Evolutionary conservation across 129 eudicot species (phyloP).

Genomic region (Arctium minus): DNA sequence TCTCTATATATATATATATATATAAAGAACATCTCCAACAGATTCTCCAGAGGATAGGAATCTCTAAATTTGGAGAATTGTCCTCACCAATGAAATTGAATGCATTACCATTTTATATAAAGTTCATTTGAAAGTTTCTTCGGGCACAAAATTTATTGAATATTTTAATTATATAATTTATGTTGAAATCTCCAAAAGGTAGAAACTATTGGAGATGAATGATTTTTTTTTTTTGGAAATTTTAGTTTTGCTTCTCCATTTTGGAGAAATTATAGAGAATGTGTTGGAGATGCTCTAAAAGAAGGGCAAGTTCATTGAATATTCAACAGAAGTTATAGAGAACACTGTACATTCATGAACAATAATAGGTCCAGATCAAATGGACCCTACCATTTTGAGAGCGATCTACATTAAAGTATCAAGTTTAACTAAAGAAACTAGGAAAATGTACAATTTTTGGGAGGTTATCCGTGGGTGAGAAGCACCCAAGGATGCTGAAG

Average conservation of each 20-base stretch:
- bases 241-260: not conserved
- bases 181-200: not conserved
- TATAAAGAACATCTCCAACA: no score
- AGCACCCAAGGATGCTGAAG: not conserved
- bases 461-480: not conserved
- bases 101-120: not conserved
- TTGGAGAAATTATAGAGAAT: not conserved
- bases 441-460: not conserved
- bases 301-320: not conserved
- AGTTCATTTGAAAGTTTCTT: not conserved
- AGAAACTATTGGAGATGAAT: not conserved
- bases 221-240: not conserved
- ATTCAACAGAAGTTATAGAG: not conserved
- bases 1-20: no score
- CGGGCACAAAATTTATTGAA: not conserved
- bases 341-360: not conserved
- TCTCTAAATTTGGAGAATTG: not conserved
- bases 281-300: not conserved
- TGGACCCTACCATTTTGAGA: not conserved
- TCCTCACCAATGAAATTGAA: not conserved
- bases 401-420: not conserved
- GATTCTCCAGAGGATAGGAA: no score
- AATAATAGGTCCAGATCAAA: not conserved
- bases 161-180: no score
- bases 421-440: not conserved